Percentiles rank a stretch among this genome's conserved stretches.
phyloP scores from a whole-genome alignment of 2,329 filamentous ascomycete species.

The Hymenoscyphus fraxineus region DNA sequence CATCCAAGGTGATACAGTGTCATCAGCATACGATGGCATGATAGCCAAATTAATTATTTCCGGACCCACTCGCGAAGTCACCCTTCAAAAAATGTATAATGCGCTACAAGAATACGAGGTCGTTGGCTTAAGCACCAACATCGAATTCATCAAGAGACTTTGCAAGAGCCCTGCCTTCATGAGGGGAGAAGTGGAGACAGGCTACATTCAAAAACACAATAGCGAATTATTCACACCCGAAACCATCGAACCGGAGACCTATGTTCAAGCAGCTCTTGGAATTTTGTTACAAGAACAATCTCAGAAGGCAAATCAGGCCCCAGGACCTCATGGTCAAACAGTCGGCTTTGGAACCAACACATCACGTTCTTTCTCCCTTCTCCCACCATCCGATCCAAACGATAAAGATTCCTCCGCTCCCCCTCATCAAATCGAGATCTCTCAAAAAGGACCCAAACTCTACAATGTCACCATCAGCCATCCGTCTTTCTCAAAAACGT shows the following conservation, averaged over 20 bases:
- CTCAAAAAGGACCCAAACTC: conserved; percentile 34
- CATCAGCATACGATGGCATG: conserved; percentile 96
- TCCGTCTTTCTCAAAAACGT: conserved; percentile 38
- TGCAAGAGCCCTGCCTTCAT: conserved; percentile 81
- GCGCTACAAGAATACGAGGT: conserved; percentile 89
- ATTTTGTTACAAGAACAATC: conserved; percentile 53
- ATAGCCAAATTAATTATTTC: conserved; percentile 95
- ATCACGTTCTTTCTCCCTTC: conserved; percentile 30
- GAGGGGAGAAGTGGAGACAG: conserved; percentile 85
- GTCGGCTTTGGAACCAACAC: conserved; percentile 46
- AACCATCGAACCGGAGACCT: conserved; percentile 65
- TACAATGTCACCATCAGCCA: conserved; percentile 46
- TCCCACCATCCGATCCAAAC: conserved; percentile 7
- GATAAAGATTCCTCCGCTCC: conserved; percentile 12
- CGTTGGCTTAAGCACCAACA: conserved; percentile 88
- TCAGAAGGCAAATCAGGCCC: conserved; percentile 24
- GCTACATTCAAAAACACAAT: conserved; percentile 88
- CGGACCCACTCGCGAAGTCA: conserved; percentile 71
- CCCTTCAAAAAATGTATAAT: conserved; percentile 75
- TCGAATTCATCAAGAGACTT: conserved; percentile 90
- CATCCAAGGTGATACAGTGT: conserved; percentile 84
- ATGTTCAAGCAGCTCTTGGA: conserved; percentile 81
- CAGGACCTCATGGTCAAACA: conserved; percentile 42
- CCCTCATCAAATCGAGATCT: conserved; percentile 27
- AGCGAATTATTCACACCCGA: conserved; percentile 70